Conservation (phyloP, 2,329 filamentous ascomycete genomes). For the Fusarium transvaalense region DNA sequence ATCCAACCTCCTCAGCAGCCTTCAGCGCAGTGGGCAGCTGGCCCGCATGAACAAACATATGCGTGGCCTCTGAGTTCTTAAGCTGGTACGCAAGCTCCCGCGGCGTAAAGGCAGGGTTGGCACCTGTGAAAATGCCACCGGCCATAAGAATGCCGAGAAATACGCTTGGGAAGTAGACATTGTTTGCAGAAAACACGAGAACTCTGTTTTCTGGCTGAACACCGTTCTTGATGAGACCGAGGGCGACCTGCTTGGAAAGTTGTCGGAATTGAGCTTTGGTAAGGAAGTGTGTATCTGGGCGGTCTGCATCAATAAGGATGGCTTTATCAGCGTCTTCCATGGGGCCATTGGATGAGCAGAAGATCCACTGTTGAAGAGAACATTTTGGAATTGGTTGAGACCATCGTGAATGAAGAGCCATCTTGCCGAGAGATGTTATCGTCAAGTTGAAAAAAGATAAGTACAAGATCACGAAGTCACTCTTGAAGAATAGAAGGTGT, state of each 20-base stretch:
- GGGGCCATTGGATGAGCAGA: constrained; percentile 59
- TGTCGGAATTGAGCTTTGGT: constrained; percentile 73
- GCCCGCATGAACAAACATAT: constrained; percentile 71
- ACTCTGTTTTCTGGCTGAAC: constrained; percentile 76
- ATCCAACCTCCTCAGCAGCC: constrained; percentile 69
- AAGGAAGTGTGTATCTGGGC: constrained; percentile 75
- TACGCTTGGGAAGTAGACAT: constrained; percentile 76
- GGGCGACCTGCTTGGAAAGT: constrained; percentile 77
- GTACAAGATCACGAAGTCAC: not conserved
- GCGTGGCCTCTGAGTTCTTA: constrained; percentile 74
- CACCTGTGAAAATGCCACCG: constrained; percentile 81
- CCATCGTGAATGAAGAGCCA: constrained; percentile 64
- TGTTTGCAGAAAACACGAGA: constrained; percentile 80
- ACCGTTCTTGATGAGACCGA: constrained; percentile 73
- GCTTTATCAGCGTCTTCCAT: constrained; percentile 55
- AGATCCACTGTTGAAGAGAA: constrained; percentile 68
- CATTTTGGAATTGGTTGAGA: constrained; percentile 58
- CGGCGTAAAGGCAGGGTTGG: constrained; percentile 75
- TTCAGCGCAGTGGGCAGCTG: constrained; percentile 74
- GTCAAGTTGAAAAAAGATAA: not conserved
- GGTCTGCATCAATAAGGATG: constrained; percentile 72
- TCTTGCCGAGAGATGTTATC: constrained; percentile 34
- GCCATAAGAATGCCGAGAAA: constrained; percentile 82
- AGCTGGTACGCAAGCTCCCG: constrained; percentile 82
- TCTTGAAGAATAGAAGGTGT: not conserved